Conservation (phyloP, 768 basidiomycete genomes). For the Pholiota molesta region DNA sequence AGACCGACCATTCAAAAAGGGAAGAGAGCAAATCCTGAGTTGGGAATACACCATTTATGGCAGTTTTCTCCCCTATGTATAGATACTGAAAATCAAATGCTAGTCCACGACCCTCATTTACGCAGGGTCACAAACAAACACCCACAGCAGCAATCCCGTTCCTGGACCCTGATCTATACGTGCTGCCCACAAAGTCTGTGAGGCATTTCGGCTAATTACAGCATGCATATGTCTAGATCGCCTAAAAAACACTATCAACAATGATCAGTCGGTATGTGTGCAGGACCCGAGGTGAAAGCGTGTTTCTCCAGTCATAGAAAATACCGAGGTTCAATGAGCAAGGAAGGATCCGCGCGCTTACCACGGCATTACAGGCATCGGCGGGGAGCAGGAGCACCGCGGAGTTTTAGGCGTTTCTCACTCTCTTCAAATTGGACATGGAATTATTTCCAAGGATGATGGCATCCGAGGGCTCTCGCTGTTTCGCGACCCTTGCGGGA, state of each 20-base stretch:
- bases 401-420: slow-evolving; percentile 3
- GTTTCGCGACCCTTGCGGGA: not conserved
- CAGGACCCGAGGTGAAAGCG: slow-evolving; percentile 8
- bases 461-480: not conserved
- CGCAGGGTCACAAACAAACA: not conserved
- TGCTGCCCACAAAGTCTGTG: not conserved
- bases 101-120: not conserved
- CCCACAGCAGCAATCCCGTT: not conserved
- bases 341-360: slow-evolving; percentile 4
- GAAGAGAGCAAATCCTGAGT: slow-evolving; percentile 6
- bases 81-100: not conserved
- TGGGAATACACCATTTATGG: slow-evolving; percentile 8
- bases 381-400: slow-evolving; percentile 10
- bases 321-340: slow-evolving; percentile 9
- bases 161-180: not conserved
- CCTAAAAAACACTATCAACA: not conserved
- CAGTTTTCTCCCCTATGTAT: not conserved
- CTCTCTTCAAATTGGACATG: not conserved
- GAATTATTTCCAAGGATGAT: not conserved
- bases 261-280: not conserved
- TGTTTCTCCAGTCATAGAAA: not conserved
- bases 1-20: slow-evolving; percentile 3
- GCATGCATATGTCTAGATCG: not conserved
- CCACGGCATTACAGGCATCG: slow-evolving; percentile 1
- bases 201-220: not conserved